Conservation (phyloP, 805 yeast genomes). For the Metschnikowia peoriensis region DNA sequence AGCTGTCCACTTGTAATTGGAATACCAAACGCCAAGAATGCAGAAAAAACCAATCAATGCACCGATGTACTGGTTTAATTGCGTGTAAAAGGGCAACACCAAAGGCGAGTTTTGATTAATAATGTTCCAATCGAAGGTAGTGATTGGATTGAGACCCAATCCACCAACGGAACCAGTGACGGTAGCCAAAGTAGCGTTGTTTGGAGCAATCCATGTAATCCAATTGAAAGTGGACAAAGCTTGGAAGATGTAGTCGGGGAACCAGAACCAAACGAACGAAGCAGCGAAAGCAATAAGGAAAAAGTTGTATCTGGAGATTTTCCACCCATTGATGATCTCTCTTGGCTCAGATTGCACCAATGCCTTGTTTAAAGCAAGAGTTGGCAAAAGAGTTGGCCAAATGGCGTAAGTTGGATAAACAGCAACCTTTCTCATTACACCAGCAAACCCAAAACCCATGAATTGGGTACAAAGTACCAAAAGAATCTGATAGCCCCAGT, state of each 20-base stretch:
- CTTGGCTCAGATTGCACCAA: constrained; percentile 28
- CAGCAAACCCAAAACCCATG: constrained; percentile 33
- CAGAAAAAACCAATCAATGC: constrained; percentile 22
- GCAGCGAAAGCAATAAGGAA: constrained; percentile 14
- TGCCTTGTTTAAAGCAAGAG: constrained; percentile 42
- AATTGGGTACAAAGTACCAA: constrained; percentile 25
- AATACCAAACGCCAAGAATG: constrained; percentile 28
- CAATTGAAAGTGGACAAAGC: constrained; percentile 30
- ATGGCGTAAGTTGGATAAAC: constrained; percentile 51
- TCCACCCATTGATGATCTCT: constrained; percentile 33
- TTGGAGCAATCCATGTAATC: constrained; percentile 32
- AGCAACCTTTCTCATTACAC: constrained; percentile 30
- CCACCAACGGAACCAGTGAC: constrained; percentile 28
- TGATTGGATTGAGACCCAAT: constrained; percentile 31
- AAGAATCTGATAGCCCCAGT: constrained; percentile 25
- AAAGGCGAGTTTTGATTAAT: constrained; percentile 27
- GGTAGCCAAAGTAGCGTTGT: constrained; percentile 23
- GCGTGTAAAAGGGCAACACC: constrained; percentile 30
- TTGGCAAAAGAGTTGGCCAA: constrained; percentile 47
- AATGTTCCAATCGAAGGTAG: constrained; percentile 33
- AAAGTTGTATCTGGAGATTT: constrained; percentile 25
- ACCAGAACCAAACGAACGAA: constrained; percentile 29
- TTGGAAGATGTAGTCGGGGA: constrained; percentile 27
- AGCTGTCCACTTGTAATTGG: constrained; percentile 29
- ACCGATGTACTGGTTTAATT: constrained; percentile 26